Evolutionary conservation across 2,329 filamentous ascomycete species (phyloP), one percentile per base, ranked within the genome.

Genomic region (Pochonia chlamydosporia): DNA sequence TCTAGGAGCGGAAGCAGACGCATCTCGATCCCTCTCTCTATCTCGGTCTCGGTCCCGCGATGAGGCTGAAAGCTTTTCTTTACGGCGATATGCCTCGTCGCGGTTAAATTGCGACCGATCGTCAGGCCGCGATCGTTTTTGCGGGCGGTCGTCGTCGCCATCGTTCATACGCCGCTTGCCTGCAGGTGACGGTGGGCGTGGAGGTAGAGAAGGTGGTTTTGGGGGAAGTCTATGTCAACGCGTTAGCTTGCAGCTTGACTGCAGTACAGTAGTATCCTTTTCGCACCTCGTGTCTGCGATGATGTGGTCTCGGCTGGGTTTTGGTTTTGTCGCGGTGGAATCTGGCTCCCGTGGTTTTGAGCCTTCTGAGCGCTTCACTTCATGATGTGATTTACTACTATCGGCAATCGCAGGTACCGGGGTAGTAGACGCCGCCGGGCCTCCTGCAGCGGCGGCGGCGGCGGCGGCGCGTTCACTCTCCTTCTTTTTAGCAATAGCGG

Each of bases 141-240:
- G 64, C 2, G 70, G 65, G 46, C 74, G 69, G 26, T 68, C 65
- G 23, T 74, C 73, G 18, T 76, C 71, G 6, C 52, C 43, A 14
- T 79, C 75, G 13, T 65, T 60, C 10, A 58, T 51, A 35, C 75
- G 73, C 61, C 78, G 79, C 54, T 69, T 73, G 51, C 59, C 69
- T 43, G 73, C 70, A 7, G 67, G 72, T 33, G 67, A 74, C n/a
- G 60, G 52, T 54, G 67, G 59, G 56, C 68, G 50, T 44, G 67
- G 56, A 40, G 68, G 63, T 36, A 65, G 50, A 25, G 59, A 59
- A 40, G 65, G 61, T 11, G 68, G 65, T 53, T 67, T 71, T 14
- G 63, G 63, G 18, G 64, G 64, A 4, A 68, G 54, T 49, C 66
- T 68, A 44, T 33, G 40, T 13, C 16, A 36, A 8, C 20, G n/a